Conservation (phyloP, 2,329 filamentous ascomycete species). For the Cadophora sp. region DNA sequence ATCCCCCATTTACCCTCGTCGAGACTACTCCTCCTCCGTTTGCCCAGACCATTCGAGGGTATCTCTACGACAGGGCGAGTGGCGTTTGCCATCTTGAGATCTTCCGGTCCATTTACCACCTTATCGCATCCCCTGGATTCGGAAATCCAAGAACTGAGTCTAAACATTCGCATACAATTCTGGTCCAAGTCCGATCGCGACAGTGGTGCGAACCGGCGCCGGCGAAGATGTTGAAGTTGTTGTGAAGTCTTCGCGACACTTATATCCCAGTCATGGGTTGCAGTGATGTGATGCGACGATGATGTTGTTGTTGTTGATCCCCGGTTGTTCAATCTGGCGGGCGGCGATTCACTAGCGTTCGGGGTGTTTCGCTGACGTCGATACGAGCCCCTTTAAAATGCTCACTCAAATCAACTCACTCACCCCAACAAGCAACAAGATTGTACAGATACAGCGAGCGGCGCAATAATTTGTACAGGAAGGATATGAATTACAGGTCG, state of each 20-base stretch:
- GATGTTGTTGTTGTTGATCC: constrained; percentile 21
- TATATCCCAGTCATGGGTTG: constrained; percentile 23
- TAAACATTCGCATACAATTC: constrained; percentile 62
- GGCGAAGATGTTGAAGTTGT: constrained; percentile 19
- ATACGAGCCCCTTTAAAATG: constrained; percentile 21
- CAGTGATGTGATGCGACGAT: constrained; percentile 4
- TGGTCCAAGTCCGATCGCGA: constrained; percentile 5
- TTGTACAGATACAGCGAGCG: constrained; percentile 25
- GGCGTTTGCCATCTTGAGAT: constrained; percentile 48
- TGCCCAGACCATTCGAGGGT: constrained; percentile 26
- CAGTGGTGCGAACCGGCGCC: constrained; percentile 27
- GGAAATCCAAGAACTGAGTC: constrained; percentile 59
- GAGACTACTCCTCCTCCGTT: constrained; percentile 39
- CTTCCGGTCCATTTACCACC: constrained; percentile 50
- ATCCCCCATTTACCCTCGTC: constrained; percentile 30
- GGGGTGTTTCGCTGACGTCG: constrained; percentile 28
- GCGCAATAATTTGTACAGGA: constrained; percentile 33
- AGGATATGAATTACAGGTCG: constrained; percentile 38
- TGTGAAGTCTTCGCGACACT: constrained; percentile 19
- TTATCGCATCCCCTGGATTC: constrained; percentile 64
- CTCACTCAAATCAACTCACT: constrained; percentile 3
- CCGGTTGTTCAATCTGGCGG: constrained; percentile 19
- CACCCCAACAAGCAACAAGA: constrained; percentile 24
- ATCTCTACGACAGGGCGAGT: constrained; percentile 36
- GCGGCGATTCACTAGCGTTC: constrained; percentile 17